Evolutionary conservation across 1,139 yeast species (phyloP).

Genomic region (Taphrina confusa): DNA sequence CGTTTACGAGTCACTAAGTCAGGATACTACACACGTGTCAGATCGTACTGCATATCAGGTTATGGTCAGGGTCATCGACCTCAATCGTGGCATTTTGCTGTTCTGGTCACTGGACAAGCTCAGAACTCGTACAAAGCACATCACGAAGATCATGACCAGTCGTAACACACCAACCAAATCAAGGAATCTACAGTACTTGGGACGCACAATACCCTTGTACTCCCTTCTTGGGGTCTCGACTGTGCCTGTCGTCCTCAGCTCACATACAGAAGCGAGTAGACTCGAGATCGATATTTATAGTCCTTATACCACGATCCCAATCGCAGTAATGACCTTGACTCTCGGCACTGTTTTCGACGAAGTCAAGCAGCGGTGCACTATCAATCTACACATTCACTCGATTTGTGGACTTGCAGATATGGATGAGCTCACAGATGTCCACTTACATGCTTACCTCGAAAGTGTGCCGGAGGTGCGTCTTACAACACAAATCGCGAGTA

Average conservation of each 20-base stretch:
- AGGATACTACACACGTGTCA: slow-evolving; percentile 34
- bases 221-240: slow-evolving; percentile 30
- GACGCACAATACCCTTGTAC: background rate
- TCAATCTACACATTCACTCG: slow-evolving; percentile 35
- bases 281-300: slow-evolving; percentile 38
- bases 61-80: slow-evolving; percentile 42
- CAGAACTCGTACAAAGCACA: slow-evolving; percentile 6
- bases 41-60: slow-evolving; percentile 26
- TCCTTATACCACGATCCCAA: slow-evolving; percentile 33
- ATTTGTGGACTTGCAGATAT: slow-evolving; percentile 13
- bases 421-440: slow-evolving; percentile 37
- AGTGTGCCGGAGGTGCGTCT: slow-evolving; percentile 14
- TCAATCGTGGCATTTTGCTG: slow-evolving; percentile 37
- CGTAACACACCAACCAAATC: slow-evolving; percentile 26
- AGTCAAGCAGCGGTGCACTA: slow-evolving; percentile 20
- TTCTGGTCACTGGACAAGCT: slow-evolving; percentile 38
- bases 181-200: slow-evolving; percentile 26
- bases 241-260: slow-evolving; percentile 20
- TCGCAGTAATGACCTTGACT: slow-evolving; percentile 29
- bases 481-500: slow-evolving; percentile 9
- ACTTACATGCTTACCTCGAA: slow-evolving; percentile 19
- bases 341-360: slow-evolving; percentile 35
- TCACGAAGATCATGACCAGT: background rate
- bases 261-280: background rate
- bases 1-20: background rate